Percentiles rank a stretch among this genome's conserved stretches.
These are phyloP conservation scores for Botrytis fabae DNA, from an alignment of 2,329 filamentous ascomycete species.

Conservation along the genomic window DNA sequence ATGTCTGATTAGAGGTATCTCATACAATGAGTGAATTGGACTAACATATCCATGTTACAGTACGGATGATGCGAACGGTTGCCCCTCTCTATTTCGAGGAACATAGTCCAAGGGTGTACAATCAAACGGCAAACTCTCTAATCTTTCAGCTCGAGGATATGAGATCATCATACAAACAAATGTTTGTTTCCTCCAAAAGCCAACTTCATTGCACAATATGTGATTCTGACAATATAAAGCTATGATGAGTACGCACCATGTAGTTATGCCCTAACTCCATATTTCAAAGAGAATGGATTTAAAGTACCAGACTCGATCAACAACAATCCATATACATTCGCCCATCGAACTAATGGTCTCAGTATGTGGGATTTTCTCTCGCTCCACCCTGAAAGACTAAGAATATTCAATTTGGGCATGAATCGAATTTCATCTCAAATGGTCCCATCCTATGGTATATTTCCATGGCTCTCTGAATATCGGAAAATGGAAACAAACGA, in stretches of 20 bases:
- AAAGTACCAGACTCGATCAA: neutral
- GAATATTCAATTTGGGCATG: neutral
- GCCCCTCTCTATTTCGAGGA: too few relatives aligned
- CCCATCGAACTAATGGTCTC: neutral
- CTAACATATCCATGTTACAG: too few relatives aligned
- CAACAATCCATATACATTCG: neutral
- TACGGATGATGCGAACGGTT: too few relatives aligned
- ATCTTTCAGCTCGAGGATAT: neutral
- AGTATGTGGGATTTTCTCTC: neutral
- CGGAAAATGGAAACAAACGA: too few relatives aligned
- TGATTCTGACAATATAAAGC: too few relatives aligned
- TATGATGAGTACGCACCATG: neutral
- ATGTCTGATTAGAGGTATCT: too few relatives aligned
- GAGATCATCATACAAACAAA: neutral
- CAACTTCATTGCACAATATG: too few relatives aligned
- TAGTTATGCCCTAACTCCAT: neutral
- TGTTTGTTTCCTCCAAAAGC: neutral
- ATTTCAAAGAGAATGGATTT: neutral
- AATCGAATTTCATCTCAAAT: neutral
- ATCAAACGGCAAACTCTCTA: slow-evolving; percentile 1
- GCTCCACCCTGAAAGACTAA: neutral
- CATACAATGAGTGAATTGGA: too few relatives aligned
- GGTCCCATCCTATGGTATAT: too few relatives aligned
- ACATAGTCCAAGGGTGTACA: neutral
- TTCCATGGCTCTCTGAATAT: too few relatives aligned